These are phyloP conservation scores for Gossypium raimondii DNA, from an alignment of 345 rosid genomes.

Conservation along the genomic window DNA sequence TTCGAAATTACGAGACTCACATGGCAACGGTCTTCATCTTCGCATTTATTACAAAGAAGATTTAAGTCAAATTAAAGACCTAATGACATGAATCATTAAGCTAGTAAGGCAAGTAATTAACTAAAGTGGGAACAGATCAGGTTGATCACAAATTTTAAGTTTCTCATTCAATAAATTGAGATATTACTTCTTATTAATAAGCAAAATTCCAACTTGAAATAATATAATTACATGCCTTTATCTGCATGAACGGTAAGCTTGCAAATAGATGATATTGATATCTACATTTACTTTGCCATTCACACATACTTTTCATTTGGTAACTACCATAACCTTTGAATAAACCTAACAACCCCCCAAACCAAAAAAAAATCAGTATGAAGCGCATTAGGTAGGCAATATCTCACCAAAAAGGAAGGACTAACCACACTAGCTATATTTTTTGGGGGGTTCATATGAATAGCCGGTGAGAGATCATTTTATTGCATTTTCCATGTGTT, in stretches of 20 bases:
- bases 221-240: background rate
- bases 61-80: background rate
- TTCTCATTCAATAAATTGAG: background rate
- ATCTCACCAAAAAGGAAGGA: slow-evolving; percentile 18
- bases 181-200: background rate
- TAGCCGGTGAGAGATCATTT: background rate
- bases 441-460: background rate
- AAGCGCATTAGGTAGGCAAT: slow-evolving; percentile 23
- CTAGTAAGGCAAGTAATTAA: background rate
- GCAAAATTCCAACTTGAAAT: background rate
- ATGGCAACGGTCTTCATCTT: background rate
- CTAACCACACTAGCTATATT: slow-evolving; percentile 10
- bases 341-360: slow-evolving; percentile 15
- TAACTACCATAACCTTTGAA: slow-evolving; percentile 21
- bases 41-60: background rate
- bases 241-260: background rate
- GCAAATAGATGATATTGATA: background rate
- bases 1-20: background rate
- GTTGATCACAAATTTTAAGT: background rate
- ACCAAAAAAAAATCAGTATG: slow-evolving; percentile 12
- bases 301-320: slow-evolving; percentile 20
- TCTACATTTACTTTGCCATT: background rate
- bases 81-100: background rate
- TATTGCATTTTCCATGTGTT: background rate
- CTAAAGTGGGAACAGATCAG: background rate